phyloP scores from a whole-genome alignment of 805 yeast genomes.

The Lipomyces chichibuensis region DNA sequence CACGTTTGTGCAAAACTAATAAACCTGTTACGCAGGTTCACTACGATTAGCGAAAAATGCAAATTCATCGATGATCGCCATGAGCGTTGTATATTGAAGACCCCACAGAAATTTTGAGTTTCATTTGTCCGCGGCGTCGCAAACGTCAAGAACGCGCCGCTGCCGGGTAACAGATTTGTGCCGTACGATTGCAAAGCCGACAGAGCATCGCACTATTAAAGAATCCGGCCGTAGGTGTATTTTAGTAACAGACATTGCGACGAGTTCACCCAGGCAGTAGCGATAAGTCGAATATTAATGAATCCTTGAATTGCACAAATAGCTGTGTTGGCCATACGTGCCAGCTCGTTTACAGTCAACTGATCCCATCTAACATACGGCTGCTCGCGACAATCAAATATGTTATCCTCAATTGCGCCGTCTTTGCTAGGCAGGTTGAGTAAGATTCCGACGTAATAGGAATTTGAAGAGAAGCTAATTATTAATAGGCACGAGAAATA shows the following conservation, averaged over 20 bases:
- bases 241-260: background rate
- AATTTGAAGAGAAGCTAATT: background rate
- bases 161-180: too few species aligned
- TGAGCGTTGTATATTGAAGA: too few species aligned
- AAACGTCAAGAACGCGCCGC: too few species aligned
- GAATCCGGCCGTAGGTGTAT: background rate
- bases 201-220: background rate
- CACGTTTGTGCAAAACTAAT: background rate
- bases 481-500: constrained; percentile 23
- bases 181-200: too few species aligned
- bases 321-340: background rate
- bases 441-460: background rate
- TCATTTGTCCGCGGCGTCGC: too few species aligned
- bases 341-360: background rate
- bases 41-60: too few species aligned
- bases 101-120: too few species aligned
- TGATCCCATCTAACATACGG: background rate
- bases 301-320: background rate
- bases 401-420: background rate
- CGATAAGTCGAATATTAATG: background rate
- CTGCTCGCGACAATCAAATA: background rate
- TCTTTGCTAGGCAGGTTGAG: background rate
- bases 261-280: background rate
- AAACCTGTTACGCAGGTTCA: background rate
- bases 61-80: too few species aligned